These are phyloP conservation scores for Pseudocercospora ulei DNA, from an alignment of 2,329 filamentous ascomycete species.

Conservation along the genomic window DNA sequence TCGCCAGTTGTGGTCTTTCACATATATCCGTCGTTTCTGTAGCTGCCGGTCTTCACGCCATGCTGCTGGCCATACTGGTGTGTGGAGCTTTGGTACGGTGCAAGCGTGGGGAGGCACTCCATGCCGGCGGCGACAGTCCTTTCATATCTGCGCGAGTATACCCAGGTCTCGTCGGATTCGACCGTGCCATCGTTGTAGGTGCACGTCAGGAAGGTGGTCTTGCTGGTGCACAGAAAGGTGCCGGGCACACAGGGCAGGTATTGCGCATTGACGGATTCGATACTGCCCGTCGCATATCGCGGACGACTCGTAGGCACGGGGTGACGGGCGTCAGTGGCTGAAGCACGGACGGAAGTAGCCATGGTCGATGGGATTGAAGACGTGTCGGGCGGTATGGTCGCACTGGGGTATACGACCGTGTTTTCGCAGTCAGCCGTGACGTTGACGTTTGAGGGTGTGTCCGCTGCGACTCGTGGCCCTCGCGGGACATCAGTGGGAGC, in stretches of 20 bases:
- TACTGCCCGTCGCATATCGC: constrained; percentile 27
- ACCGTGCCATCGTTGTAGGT: constrained; percentile 27
- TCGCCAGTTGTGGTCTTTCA: constrained; percentile 22
- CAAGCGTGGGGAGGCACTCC: constrained; percentile 33
- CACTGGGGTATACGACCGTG: constrained; percentile 18
- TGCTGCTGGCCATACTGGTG: constrained; percentile 26
- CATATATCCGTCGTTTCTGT: constrained; percentile 32
- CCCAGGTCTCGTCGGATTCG: constrained; percentile 22
- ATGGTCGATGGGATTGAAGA: constrained; percentile 11
- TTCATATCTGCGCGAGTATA: constrained; percentile 27
- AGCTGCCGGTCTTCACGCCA: constrained; percentile 24
- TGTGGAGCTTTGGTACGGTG: constrained; percentile 22
- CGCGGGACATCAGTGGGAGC: constrained; percentile 3
- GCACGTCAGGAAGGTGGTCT: constrained; percentile 35
- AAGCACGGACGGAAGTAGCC: constrained; percentile 12
- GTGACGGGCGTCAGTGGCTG: neutral
- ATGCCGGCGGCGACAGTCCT: constrained; percentile 34
- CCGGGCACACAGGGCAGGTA: constrained; percentile 36
- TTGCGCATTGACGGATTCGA: constrained; percentile 15
- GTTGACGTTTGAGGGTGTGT: constrained; percentile 15
- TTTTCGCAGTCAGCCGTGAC: constrained; percentile 22
- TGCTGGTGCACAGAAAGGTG: constrained; percentile 36
- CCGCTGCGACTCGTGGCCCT: neutral
- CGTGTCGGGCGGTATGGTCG: constrained; percentile 10
- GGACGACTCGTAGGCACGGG: constrained; percentile 11